Evolutionary conservation across 106 monocot genomes (phyloP).

Genomic region (Vanilla planifolia): DNA sequence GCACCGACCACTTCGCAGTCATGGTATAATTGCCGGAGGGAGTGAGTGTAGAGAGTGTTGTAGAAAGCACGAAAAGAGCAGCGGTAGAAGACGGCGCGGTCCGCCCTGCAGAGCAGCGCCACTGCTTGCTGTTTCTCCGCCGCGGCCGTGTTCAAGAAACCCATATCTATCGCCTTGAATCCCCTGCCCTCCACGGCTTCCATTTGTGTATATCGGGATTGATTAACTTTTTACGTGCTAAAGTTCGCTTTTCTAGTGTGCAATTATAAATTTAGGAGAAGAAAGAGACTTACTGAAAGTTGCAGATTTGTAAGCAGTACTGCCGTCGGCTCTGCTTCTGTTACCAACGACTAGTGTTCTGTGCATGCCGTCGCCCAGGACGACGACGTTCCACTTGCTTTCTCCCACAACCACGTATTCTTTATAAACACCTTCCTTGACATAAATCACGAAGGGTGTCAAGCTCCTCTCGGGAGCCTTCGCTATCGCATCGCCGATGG

Average conservation of each 20-base stretch:
- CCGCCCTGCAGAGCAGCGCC: slow-evolving; percentile 23
- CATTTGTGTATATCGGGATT: no score
- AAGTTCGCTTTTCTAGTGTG: no score
- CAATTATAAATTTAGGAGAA: no score
- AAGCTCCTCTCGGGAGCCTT: slow-evolving; percentile 14
- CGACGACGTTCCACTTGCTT: slow-evolving; percentile 19
- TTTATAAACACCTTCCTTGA: slow-evolving; percentile 22
- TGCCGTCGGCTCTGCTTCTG: slow-evolving; percentile 10
- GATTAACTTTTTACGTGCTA: no score
- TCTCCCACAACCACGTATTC: slow-evolving; percentile 19
- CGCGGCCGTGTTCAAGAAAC: slow-evolving; percentile 31
- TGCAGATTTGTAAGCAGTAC: slow-evolving; percentile 9
- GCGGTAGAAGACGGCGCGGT: slow-evolving; percentile 28
- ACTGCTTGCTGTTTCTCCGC: slow-evolving; percentile 39
- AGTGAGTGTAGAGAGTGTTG: slow-evolving; percentile 42
- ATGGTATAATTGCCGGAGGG: slow-evolving; percentile 39
- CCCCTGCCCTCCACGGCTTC: slow-evolving; percentile 23
- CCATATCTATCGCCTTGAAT: slow-evolving; percentile 27
- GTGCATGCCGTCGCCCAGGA: slow-evolving; percentile 25
- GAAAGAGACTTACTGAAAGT: slow-evolving; percentile 22
- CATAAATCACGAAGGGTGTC: slow-evolving; percentile 9
- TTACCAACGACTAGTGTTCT: slow-evolving; percentile 23
- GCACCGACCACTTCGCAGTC: slow-evolving; percentile 31
- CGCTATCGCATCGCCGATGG: slow-evolving; percentile 19
- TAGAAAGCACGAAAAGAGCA: slow-evolving; percentile 43